Conservation (phyloP, 129 eudicot genomes). For the Kitagawia praeruptora region DNA sequence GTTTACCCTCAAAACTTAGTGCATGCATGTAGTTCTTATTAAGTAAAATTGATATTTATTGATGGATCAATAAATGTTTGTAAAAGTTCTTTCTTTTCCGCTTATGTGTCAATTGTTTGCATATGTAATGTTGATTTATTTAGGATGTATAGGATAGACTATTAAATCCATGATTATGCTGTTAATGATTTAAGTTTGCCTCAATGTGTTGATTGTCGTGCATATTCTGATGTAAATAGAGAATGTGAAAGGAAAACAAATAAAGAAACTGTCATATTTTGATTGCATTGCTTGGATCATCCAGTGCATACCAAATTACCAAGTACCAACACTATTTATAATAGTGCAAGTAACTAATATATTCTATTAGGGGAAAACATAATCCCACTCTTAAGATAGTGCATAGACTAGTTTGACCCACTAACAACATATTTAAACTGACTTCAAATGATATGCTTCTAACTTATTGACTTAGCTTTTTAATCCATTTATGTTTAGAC, state of each 20-base stretch:
- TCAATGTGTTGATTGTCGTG: neutral
- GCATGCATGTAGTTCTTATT: neutral
- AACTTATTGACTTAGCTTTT: neutral
- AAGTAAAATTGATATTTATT: neutral
- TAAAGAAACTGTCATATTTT: neutral
- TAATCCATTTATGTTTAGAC: no score
- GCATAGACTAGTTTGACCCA: neutral
- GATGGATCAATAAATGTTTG: neutral
- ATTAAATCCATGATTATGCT: neutral
- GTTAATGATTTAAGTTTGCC: neutral
- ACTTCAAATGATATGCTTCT: neutral
- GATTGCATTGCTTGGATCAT: neutral
- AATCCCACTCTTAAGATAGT: neutral
- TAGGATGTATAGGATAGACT: neutral
- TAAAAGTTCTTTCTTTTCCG: neutral
- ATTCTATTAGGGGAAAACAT: neutral
- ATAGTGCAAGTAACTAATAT: neutral
- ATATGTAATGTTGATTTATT: neutral
- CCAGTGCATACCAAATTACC: neutral
- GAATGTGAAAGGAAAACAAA: neutral
- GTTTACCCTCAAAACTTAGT: neutral
- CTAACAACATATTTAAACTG: neutral
- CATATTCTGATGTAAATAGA: neutral
- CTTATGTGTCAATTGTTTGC: neutral
- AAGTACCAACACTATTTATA: neutral